Evolutionary conservation across 208 protist genomes (phyloP).

Genomic region (Paratrypanosoma confusum): DNA sequence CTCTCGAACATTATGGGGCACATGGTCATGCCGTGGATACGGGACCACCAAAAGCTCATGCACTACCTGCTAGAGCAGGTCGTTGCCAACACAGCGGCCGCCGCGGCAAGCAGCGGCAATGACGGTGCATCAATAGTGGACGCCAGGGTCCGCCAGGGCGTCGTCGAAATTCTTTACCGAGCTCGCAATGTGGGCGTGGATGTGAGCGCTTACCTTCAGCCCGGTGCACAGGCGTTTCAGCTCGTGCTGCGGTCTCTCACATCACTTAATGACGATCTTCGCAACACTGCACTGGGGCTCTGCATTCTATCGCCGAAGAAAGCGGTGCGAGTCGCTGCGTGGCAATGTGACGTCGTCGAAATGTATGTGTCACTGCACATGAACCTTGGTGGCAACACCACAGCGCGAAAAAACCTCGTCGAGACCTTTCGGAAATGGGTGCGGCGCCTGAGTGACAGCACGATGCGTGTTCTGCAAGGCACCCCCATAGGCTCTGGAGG

Average conservation of each 20-base stretch:
- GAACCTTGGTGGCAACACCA: slow-evolving; percentile 71
- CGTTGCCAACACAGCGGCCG: neutral
- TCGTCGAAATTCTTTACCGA: slow-evolving; percentile 68
- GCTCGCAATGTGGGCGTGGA: slow-evolving; percentile 49
- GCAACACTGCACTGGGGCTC: slow-evolving; percentile 46
- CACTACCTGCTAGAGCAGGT: slow-evolving; percentile 11
- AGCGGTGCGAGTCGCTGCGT: slow-evolving; percentile 32
- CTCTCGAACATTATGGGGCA: slow-evolving; percentile 66
- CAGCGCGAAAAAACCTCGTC: slow-evolving; percentile 46
- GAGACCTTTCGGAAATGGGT: slow-evolving; percentile 66
- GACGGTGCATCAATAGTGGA: slow-evolving; percentile 3
- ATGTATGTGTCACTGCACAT: slow-evolving; percentile 65
- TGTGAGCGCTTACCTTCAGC: slow-evolving; percentile 30
- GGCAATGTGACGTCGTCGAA: slow-evolving; percentile 69
- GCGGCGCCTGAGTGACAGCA: slow-evolving; percentile 35
- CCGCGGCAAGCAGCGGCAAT: slow-evolving; percentile 1
- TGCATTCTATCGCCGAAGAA: slow-evolving; percentile 51
- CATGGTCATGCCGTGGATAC: slow-evolving; percentile 71
- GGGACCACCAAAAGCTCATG: slow-evolving; percentile 16
- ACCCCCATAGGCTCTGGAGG: no score
- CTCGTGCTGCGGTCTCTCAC: slow-evolving; percentile 34
- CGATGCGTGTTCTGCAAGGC: no score
- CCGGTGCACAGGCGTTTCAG: slow-evolving; percentile 15
- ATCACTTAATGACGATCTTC: slow-evolving; percentile 46
- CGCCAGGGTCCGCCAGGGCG: slow-evolving; percentile 36